phyloP scores from a whole-genome alignment of 139 green algal genomes.

The Closterium sp. region DNA sequence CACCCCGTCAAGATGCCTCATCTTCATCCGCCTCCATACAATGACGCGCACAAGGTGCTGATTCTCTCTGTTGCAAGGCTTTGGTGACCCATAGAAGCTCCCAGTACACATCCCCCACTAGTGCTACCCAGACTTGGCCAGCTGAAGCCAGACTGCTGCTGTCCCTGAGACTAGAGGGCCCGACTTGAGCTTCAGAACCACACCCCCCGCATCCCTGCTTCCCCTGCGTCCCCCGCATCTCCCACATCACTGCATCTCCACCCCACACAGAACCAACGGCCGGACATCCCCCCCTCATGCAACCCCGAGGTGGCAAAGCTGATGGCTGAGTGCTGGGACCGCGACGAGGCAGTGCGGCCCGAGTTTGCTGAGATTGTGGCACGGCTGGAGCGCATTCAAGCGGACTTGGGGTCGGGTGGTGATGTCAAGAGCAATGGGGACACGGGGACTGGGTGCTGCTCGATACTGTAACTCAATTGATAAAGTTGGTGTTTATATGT shows the following conservation, averaged over 20 bases:
- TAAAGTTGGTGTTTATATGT: not conserved
- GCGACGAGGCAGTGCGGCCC: not conserved
- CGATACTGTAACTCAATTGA: not conserved
- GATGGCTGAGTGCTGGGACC: too few relatives aligned
- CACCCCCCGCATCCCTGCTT: not conserved
- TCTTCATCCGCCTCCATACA: constrained; percentile 63
- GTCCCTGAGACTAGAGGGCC: too few relatives aligned
- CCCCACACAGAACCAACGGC: too few relatives aligned
- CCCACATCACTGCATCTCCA: not conserved
- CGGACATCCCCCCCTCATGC: too few relatives aligned
- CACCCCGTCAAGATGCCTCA: constrained; percentile 85
- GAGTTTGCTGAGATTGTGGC: constrained; percentile 23
- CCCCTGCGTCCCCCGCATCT: too few relatives aligned
- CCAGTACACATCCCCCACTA: too few relatives aligned
- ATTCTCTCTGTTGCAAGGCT: too few relatives aligned
- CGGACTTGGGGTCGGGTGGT: not conserved
- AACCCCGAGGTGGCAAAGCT: too few relatives aligned
- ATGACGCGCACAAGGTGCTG: constrained; percentile 72
- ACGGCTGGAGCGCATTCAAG: constrained; percentile 15
- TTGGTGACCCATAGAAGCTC: too few relatives aligned
- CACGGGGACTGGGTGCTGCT: not conserved
- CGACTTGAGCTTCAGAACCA: too few relatives aligned
- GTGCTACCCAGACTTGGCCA: too few relatives aligned
- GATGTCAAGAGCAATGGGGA: not conserved
- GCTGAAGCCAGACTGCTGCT: too few relatives aligned